Evolutionary conservation across 1,139 yeast genomes (phyloP).

Genomic region (Meyerozyma sp.): DNA sequence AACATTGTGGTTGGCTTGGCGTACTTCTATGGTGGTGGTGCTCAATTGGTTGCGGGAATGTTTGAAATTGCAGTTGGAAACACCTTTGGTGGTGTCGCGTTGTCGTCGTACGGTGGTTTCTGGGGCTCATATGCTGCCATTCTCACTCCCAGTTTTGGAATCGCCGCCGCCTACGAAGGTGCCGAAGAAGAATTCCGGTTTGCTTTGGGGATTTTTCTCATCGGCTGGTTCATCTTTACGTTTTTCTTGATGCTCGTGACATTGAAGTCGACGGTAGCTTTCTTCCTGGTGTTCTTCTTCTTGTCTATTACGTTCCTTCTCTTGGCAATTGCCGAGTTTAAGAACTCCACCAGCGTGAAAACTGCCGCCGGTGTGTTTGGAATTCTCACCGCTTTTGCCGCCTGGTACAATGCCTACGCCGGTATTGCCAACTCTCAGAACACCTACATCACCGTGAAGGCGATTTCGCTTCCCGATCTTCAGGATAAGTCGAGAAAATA

Average conservation of each 20-base stretch:
- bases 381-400: slow-evolving; percentile 68
- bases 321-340: slow-evolving; percentile 54
- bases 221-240: slow-evolving; percentile 81
- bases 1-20: slow-evolving; percentile 53
- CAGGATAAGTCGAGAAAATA: slow-evolving; percentile 14
- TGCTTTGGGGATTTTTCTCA: slow-evolving; percentile 69
- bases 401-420: slow-evolving; percentile 92
- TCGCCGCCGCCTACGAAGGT: slow-evolving; percentile 49
- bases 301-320: slow-evolving; percentile 64
- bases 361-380: slow-evolving; percentile 83
- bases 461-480: slow-evolving; percentile 41
- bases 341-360: slow-evolving; percentile 21
- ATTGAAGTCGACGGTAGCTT: slow-evolving; percentile 73
- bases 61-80: slow-evolving; percentile 73
- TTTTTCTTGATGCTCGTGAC: slow-evolving; percentile 63
- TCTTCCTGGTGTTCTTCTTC: slow-evolving; percentile 61
- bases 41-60: slow-evolving; percentile 71
- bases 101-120: slow-evolving; percentile 80
- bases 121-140: slow-evolving; percentile 85
- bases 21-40: slow-evolving; percentile 79
- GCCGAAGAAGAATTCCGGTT: slow-evolving; percentile 24
- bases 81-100: slow-evolving; percentile 87
- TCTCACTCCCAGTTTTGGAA: slow-evolving; percentile 68
- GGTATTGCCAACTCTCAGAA: slow-evolving; percentile 75
- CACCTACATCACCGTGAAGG: slow-evolving; percentile 56